phyloP scores from a whole-genome alignment of 495 filamentous ascomycete genomes.

The Aspergillus egyptiacus region DNA sequence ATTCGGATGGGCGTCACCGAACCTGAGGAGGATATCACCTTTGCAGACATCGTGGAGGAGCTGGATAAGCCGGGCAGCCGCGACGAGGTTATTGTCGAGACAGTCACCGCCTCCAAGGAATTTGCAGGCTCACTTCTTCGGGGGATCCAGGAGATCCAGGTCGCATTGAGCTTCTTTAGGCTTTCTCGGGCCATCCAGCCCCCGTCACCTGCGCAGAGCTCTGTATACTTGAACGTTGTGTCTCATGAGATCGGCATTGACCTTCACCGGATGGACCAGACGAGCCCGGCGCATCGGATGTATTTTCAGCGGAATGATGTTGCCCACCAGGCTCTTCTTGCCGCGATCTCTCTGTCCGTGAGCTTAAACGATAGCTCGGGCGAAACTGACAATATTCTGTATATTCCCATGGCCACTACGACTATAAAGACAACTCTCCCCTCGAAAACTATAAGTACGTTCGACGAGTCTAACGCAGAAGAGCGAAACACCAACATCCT shows the following conservation, averaged over 20 bases:
- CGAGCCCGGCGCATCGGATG: slow-evolving; percentile 95
- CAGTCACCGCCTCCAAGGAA: slow-evolving; percentile 88
- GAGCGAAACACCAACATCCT: slow-evolving; percentile 95
- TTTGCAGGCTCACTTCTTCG: slow-evolving; percentile 84
- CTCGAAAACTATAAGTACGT: slow-evolving; percentile 83
- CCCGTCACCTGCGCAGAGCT: slow-evolving; percentile 56
- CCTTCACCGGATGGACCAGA: slow-evolving; percentile 85
- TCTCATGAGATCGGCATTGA: slow-evolving; percentile 97
- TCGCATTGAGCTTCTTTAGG: slow-evolving; percentile 88
- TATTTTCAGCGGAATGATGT: slow-evolving; percentile 93
- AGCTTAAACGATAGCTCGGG: slow-evolving; percentile 83
- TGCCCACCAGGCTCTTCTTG: slow-evolving; percentile 89
- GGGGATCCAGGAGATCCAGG: slow-evolving; percentile 93
- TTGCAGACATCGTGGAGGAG: slow-evolving; percentile 75
- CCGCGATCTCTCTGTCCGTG: slow-evolving; percentile 85
- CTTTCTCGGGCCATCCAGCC: slow-evolving; percentile 69
- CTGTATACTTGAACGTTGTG: slow-evolving; percentile 75
- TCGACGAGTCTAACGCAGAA: slow-evolving; percentile 64
- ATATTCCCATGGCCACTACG: slow-evolving; percentile 96
- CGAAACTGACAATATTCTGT: slow-evolving; percentile 79
- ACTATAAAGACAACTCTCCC: slow-evolving; percentile 92
- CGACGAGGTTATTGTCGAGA: slow-evolving; percentile 71
- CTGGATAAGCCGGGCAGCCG: slow-evolving; percentile 64
- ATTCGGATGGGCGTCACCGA: slow-evolving; percentile 30
- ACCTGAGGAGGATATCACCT: slow-evolving; percentile 52